These are phyloP conservation scores for Thielaviopsis euricoi DNA, from an alignment of 2,329 filamentous ascomycete species.

Conservation along the genomic window DNA sequence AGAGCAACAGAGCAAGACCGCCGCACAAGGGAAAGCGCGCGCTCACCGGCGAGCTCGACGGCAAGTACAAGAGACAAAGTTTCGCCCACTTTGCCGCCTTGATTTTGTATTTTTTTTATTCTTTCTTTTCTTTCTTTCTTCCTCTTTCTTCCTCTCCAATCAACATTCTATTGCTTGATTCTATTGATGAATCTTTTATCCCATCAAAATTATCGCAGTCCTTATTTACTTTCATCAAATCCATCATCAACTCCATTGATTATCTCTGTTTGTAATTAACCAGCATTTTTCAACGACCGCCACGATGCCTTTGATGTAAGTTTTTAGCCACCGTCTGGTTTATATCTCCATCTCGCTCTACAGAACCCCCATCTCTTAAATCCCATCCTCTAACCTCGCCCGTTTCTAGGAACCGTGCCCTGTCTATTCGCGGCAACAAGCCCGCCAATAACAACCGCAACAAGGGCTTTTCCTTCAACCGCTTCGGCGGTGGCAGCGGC, in stretches of 20 bases:
- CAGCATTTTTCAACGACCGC: neutral
- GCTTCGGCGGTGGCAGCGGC: constrained; percentile 39
- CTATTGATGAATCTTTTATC: neutral
- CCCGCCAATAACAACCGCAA: constrained; percentile 26
- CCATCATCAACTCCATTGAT: neutral
- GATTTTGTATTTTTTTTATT: neutral
- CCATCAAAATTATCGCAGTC: neutral
- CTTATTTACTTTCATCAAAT: neutral
- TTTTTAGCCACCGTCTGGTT: neutral
- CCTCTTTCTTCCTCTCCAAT: neutral
- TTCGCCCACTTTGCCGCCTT: neutral
- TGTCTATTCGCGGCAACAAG: constrained; percentile 20
- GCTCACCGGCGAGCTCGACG: neutral
- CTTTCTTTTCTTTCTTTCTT: neutral
- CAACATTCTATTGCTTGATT: neutral
- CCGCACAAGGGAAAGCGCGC: neutral
- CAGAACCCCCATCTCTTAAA: neutral
- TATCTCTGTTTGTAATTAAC: neutral
- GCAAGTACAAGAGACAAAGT: neutral
- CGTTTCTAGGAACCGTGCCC: constrained; percentile 8
- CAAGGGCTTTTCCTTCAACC: constrained; percentile 70
- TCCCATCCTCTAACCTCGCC: neutral
- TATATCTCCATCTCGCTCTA: neutral
- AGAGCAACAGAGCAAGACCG: neutral
- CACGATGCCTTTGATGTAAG: constrained; percentile 12